Conservation (phyloP, 148 eudicot species). For the Mesembryanthemum crystallinum region DNA sequence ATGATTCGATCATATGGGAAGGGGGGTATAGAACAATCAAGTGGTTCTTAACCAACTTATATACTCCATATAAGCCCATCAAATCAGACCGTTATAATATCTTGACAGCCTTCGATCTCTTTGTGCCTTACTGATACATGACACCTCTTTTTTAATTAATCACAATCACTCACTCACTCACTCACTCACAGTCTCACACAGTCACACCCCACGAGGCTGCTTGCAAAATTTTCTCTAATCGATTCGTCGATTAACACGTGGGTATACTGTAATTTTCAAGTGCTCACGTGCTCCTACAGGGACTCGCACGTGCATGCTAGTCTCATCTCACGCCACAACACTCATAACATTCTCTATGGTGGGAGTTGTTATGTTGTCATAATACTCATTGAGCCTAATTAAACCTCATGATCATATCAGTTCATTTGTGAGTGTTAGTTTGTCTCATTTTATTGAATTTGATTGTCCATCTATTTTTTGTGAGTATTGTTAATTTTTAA, state of each 20-base stretch:
- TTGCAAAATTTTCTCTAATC: not conserved
- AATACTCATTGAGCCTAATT: no score
- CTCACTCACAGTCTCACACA: no score
- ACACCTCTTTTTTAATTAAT: not conserved
- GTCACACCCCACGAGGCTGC: not conserved
- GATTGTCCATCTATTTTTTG: no score
- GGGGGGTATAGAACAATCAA: slow-evolving; percentile 12
- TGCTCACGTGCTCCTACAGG: slow-evolving; percentile 23
- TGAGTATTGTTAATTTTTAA: no score
- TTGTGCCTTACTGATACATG: no score
- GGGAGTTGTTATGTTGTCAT: slow-evolving; percentile 31
- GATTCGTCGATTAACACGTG: slow-evolving; percentile 14
- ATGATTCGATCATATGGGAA: slow-evolving; percentile 20
- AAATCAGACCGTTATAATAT: slow-evolving; percentile 1
- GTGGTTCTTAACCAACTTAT: slow-evolving; percentile 8
- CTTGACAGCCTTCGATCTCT: not conserved
- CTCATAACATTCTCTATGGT: slow-evolving; percentile 10
- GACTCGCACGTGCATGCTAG: slow-evolving; percentile 13
- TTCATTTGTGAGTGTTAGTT: no score
- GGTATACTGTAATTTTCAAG: not conserved
- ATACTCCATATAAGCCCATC: not conserved
- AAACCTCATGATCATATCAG: no score
- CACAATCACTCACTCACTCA: no score
- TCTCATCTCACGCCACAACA: not conserved
- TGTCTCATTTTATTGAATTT: no score